Percentiles rank a stretch among this genome's conserved stretches.
Evolutionary conservation across 2,329 filamentous ascomycete species (phyloP).

Genomic region (Cladosporium oxysporum): DNA sequence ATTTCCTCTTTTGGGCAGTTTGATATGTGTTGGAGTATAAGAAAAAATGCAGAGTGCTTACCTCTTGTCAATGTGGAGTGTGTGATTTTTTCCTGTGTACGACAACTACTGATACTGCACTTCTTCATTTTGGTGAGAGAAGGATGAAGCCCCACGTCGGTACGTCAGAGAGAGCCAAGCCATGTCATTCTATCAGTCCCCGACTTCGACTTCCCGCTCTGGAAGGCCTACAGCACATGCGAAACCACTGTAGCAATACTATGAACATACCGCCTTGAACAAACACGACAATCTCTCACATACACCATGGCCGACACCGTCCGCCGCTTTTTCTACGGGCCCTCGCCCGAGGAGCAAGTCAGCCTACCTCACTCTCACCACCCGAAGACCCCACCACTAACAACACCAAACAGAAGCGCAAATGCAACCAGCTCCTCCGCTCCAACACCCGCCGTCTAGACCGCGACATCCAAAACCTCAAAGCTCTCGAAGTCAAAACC

Average conservation of each 20-base stretch:
- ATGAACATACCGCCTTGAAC: constrained; percentile 3
- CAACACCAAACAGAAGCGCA: constrained; percentile 68
- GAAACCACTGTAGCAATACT: background rate
- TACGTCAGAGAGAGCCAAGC: constrained; percentile 11
- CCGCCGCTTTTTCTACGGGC: constrained; percentile 83
- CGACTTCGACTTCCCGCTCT: constrained; percentile 1
- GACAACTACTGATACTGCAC: background rate
- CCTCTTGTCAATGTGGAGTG: background rate
- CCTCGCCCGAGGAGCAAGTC: constrained; percentile 92
- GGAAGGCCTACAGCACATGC: background rate
- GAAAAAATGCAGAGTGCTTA: background rate
- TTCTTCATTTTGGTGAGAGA: background rate
- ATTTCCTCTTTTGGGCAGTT: background rate
- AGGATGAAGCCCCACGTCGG: constrained; percentile 4
- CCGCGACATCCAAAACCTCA: constrained; percentile 81
- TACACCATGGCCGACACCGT: constrained; percentile 75
- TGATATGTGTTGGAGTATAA: background rate
- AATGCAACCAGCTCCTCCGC: constrained; percentile 90
- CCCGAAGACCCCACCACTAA: constrained; percentile 15
- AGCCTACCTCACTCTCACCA: constrained; percentile 27
- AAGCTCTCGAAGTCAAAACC: constrained; percentile 78
- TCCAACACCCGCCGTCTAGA: constrained; percentile 91
- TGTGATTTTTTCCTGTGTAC: background rate
- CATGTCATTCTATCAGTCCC: background rate
- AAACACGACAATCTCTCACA: background rate